Evolutionary conservation across 2,329 filamentous ascomycete species (phyloP).

Genomic region (Calycina herbarum): DNA sequence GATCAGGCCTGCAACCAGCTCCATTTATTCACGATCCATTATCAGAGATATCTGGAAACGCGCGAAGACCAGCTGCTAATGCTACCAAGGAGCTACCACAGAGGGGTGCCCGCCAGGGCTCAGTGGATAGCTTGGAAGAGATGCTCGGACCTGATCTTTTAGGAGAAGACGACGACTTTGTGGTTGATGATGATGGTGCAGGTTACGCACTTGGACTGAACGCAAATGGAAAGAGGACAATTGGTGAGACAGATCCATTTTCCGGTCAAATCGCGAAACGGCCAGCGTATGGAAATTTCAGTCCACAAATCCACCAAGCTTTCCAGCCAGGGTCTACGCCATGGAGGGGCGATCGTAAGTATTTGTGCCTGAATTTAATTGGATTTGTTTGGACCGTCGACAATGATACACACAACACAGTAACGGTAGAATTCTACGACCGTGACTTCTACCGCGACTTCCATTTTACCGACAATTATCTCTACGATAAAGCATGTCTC

Average conservation of each 20-base stretch:
- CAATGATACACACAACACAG: slow-evolving; percentile 88
- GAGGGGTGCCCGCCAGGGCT: slow-evolving; percentile 57
- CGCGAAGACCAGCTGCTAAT: slow-evolving; percentile 55
- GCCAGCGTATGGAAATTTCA: slow-evolving; percentile 31
- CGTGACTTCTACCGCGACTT: slow-evolving; percentile 89
- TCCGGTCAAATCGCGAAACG: slow-evolving; percentile 44
- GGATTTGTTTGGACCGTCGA: slow-evolving; percentile 97
- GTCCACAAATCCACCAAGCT: slow-evolving; percentile 72
- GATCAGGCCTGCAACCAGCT: slow-evolving; percentile 66
- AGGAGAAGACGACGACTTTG: slow-evolving; percentile 69
- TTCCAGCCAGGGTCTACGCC: slow-evolving; percentile 96
- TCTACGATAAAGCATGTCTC: slow-evolving; percentile 94
- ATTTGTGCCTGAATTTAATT: slow-evolving; percentile 88
- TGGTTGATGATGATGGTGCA: slow-evolving; percentile 92
- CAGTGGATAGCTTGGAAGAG: slow-evolving; percentile 77
- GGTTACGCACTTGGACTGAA: slow-evolving; percentile 69
- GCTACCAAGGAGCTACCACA: slow-evolving; percentile 52
- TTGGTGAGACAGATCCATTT: slow-evolving; percentile 44
- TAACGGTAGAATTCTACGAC: slow-evolving; percentile 97
- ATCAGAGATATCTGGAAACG: slow-evolving; percentile 67
- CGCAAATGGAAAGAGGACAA: slow-evolving; percentile 66
- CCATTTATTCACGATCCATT: slow-evolving; percentile 84
- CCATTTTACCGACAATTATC: slow-evolving; percentile 94
- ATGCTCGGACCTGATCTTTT: slow-evolving; percentile 64
- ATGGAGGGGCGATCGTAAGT: slow-evolving; percentile 91